Evolutionary conservation across 1,284 basidiomycete genomes (phyloP).

Genomic region (Tranzscheliella williamsii): DNA sequence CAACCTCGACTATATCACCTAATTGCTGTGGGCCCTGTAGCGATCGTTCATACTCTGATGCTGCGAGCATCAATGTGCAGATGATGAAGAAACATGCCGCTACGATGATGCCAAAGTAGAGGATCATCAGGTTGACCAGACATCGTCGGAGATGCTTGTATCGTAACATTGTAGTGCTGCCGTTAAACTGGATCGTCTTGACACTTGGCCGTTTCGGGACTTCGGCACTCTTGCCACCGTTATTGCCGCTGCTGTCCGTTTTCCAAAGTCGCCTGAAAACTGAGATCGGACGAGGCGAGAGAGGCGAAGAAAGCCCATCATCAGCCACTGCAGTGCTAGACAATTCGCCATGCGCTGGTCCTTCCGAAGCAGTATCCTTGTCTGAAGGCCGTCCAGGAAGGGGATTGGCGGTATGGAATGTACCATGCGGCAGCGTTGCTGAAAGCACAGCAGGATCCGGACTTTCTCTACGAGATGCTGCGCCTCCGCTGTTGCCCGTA

Average conservation of each 20-base stretch:
- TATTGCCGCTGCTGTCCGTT: not conserved
- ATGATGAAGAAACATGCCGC: slow-evolving; percentile 33
- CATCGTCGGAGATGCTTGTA: slow-evolving; percentile 48
- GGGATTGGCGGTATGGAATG: not conserved
- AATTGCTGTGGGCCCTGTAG: slow-evolving; percentile 11
- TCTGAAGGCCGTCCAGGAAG: too few species aligned
- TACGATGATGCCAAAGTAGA: slow-evolving; percentile 45
- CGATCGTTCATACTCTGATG: slow-evolving; percentile 23
- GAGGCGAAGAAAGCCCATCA: slow-evolving; percentile 3
- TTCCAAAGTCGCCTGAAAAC: not conserved
- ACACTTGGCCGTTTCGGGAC: slow-evolving; percentile 10
- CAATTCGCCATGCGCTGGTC: not conserved
- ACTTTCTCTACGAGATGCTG: slow-evolving; percentile 11
- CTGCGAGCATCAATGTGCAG: slow-evolving; percentile 27
- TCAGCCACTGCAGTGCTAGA: slow-evolving; percentile 2
- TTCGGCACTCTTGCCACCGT: not conserved
- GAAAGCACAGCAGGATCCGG: slow-evolving; percentile 1
- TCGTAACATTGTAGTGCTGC: slow-evolving; percentile 14
- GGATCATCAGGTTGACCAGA: slow-evolving; percentile 41
- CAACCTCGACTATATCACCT: slow-evolving; percentile 1
- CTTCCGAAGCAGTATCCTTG: too few species aligned
- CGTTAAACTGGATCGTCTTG: too few species aligned
- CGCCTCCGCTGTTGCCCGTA: slow-evolving; percentile 6
- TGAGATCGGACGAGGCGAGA: slow-evolving; percentile 1
- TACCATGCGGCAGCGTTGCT: not conserved